Evolutionary conservation across 2,329 filamentous ascomycete genomes (phyloP).

Genomic region (Epichloe coenophiala): DNA sequence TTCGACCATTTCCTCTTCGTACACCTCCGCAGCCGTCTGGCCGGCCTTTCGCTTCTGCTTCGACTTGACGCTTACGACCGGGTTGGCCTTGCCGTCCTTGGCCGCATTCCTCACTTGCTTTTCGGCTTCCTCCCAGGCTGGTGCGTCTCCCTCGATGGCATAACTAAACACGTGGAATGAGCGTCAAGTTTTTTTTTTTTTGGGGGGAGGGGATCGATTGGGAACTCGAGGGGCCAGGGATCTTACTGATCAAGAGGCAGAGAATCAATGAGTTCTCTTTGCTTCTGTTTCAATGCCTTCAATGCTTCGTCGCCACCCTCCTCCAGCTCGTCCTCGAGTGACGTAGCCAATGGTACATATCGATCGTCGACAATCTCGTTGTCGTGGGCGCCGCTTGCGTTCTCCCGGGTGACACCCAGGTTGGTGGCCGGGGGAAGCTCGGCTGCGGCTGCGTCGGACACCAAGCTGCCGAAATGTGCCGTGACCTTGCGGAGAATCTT

Average conservation of each 20-base stretch:
- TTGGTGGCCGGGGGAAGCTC: constrained; percentile 46
- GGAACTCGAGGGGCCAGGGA: background rate
- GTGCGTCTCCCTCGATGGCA: constrained; percentile 48
- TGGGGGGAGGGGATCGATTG: too few species aligned
- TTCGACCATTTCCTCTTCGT: constrained; percentile 44
- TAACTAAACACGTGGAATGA: constrained; percentile 30
- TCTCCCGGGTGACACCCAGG: constrained; percentile 43
- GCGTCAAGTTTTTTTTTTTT: background rate
- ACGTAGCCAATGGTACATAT: constrained; percentile 57
- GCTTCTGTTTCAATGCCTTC: constrained; percentile 59
- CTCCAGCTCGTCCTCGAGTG: constrained; percentile 69
- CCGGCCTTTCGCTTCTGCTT: constrained; percentile 65
- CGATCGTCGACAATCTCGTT: constrained; percentile 52
- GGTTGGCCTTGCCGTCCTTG: constrained; percentile 41
- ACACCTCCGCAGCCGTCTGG: constrained; percentile 45
- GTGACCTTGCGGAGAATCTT: constrained; percentile 88
- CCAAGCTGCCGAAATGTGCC: constrained; percentile 58
- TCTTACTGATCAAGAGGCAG: constrained; percentile 62
- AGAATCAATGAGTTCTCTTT: constrained; percentile 79
- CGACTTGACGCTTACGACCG: constrained; percentile 72
- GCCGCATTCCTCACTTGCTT: constrained; percentile 52
- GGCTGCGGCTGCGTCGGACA: constrained; percentile 60
- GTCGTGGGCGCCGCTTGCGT: constrained; percentile 52
- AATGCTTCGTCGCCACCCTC: constrained; percentile 70
- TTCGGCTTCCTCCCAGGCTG: constrained; percentile 58